These are phyloP conservation scores for Ophiostoma triangulosporum DNA, from an alignment of 2,329 filamentous ascomycete genomes.

Conservation along the genomic window DNA sequence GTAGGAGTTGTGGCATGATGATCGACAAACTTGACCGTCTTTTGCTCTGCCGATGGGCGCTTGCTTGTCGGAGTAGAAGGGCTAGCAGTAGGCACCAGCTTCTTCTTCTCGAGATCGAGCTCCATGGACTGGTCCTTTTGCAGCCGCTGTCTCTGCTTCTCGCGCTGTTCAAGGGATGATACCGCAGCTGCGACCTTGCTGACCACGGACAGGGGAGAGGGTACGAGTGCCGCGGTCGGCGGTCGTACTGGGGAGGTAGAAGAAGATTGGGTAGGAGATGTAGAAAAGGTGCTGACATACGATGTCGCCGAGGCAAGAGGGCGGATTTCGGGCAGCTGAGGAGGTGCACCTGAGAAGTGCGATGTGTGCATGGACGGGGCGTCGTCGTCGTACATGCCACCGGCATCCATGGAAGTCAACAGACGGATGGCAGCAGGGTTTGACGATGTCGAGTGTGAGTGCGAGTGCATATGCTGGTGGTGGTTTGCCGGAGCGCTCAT, in stretches of 20 bases:
- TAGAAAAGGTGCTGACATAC: slow-evolving; percentile 33
- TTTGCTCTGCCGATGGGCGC: background rate
- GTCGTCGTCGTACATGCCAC: slow-evolving; percentile 8
- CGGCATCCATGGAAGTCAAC: slow-evolving; percentile 46
- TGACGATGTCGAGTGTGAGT: slow-evolving; percentile 7
- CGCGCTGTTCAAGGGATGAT: slow-evolving; percentile 22
- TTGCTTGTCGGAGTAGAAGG: background rate
- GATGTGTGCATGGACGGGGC: slow-evolving; percentile 5
- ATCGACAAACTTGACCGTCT: slow-evolving; percentile 8
- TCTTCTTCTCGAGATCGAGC: background rate
- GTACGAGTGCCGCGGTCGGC: slow-evolving; percentile 8
- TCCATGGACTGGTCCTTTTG: background rate
- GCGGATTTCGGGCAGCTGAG: slow-evolving; percentile 18
- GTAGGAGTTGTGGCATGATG: background rate
- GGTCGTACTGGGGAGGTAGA: background rate
- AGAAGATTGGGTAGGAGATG: slow-evolving; percentile 3
- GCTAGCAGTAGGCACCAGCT: background rate
- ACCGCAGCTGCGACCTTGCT: slow-evolving; percentile 18
- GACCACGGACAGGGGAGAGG: slow-evolving; percentile 17
- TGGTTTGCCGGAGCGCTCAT: slow-evolving; percentile 31
- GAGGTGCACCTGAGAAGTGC: slow-evolving; percentile 1
- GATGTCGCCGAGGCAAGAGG: slow-evolving; percentile 30
- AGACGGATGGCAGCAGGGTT: slow-evolving; percentile 44
- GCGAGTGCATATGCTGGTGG: slow-evolving; percentile 18
- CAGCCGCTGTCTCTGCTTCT: background rate